Evolutionary conservation across 23 red algal genomes (phyloP).

Genomic region (Gracilaria vermiculophylla): DNA sequence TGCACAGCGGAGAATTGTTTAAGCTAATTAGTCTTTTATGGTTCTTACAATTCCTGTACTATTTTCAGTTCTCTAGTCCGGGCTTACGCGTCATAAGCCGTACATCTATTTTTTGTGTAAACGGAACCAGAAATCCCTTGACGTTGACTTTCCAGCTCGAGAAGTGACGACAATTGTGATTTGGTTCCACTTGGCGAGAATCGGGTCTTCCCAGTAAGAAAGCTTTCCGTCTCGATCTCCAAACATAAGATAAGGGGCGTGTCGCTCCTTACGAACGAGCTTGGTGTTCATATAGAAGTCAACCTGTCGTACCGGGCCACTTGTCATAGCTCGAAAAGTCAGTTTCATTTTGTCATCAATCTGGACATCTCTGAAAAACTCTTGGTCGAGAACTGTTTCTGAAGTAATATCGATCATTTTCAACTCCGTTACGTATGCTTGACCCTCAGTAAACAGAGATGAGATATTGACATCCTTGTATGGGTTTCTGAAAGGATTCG

Average conservation of each 20-base stretch:
- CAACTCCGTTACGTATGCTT: neutral
- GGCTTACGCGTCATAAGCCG: too few relatives aligned
- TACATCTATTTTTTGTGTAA: too few relatives aligned
- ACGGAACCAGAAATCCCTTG: neutral
- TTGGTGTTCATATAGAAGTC: neutral
- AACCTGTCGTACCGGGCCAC: neutral
- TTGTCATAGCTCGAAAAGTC: neutral
- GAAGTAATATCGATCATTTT: neutral
- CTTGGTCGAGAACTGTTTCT: neutral
- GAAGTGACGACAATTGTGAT: neutral
- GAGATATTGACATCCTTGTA: neutral
- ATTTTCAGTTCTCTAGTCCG: too few relatives aligned
- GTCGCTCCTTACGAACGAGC: neutral
- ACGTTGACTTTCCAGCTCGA: neutral
- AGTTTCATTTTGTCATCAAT: neutral
- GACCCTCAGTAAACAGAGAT: neutral
- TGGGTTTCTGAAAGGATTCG: neutral
- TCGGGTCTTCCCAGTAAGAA: neutral
- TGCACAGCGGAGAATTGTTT: too few relatives aligned
- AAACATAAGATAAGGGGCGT: neutral
- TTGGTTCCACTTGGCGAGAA: neutral
- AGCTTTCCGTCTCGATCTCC: neutral
- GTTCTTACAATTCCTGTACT: too few relatives aligned
- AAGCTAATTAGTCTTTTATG: too few relatives aligned
- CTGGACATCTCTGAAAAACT: neutral